Evolutionary conservation across 306 rosid genomes (phyloP), one percentile per base, ranked within the genome.

Genomic region (Vigna mungo): DNA sequence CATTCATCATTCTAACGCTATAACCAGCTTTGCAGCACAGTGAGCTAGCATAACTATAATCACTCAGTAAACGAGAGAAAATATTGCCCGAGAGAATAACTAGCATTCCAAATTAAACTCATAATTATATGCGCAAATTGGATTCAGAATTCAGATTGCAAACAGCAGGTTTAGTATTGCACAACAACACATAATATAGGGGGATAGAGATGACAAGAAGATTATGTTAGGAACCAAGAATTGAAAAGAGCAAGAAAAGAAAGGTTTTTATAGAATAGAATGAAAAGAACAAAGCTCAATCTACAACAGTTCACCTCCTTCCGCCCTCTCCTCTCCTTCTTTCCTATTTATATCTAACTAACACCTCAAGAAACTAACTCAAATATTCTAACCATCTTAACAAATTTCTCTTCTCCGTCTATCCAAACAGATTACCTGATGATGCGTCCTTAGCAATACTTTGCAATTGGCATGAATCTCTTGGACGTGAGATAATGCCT

Each of bases 401-500:
- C 34, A 1, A 4, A 30, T 30, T 3, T 30, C 34, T 30, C 34
- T 30, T 30, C 34, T 30, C 34, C 1, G 34, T 30, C 0, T 4
- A 30, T 30, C 34, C 34, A 30, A 30, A 30, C 34, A 30, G 34
- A 30, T 61, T 88, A 90, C 98, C 93, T 95, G 99, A 81, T 95
- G 99, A 78, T 95, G 97, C 49, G 99, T 95, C 84, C 99, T 88
- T 37, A 95, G 88, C 63, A 95, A 88, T 72, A 88, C 78, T 81
- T 95, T 95, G 88, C 99, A 95, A 69, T 95, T 95, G 76, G 97
- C 88, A 62, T 91, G 99, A 78, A 95, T 95, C 58, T 92, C 97
- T 82, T 95, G 99, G 84, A 95, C 99, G 63, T 95, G 99, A 82
- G 91, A 82, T 66, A 92, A 90, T 53, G 98, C 98, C 88, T 90